A percentile compares a stretch with the other conserved stretches of the same genome.
Evolutionary conservation across 805 yeast species (phyloP).

Genomic region (Kazachstania bromeliacearum): DNA sequence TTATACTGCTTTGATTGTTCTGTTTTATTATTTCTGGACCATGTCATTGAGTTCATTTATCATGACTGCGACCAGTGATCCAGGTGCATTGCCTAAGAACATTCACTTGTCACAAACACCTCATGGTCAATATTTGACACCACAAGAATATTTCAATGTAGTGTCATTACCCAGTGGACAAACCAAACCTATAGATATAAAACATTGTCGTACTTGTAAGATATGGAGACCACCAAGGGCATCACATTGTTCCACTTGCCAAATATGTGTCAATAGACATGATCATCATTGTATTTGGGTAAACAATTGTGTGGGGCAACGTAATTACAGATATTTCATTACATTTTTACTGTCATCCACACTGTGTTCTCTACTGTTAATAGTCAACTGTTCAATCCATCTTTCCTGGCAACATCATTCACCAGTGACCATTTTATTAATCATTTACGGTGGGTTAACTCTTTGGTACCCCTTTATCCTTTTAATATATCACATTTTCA

Average conservation of each 20-base stretch:
- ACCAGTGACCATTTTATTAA: constrained; percentile 43
- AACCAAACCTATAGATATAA: constrained; percentile 30
- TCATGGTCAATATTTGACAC: constrained; percentile 28
- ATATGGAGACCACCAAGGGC: constrained; percentile 73
- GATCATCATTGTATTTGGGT: constrained; percentile 68
- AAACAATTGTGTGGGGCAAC: constrained; percentile 66
- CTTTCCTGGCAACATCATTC: constrained; percentile 9
- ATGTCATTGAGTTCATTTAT: constrained; percentile 40
- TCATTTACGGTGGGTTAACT: constrained; percentile 38
- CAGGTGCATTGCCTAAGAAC: constrained; percentile 63
- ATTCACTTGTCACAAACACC: constrained; percentile 41
- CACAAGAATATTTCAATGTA: constrained; percentile 48
- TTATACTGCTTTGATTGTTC: constrained; percentile 32
- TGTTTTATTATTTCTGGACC: constrained; percentile 52
- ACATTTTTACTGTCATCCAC: constrained; percentile 36
- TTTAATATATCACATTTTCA: constrained; percentile 42
- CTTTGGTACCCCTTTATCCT: constrained; percentile 50
- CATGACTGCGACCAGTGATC: constrained; percentile 51
- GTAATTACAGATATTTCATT: constrained; percentile 58
- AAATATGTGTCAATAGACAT: constrained; percentile 49
- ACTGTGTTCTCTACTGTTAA: constrained; percentile 24
- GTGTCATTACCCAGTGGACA: constrained; percentile 28
- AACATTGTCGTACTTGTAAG: constrained; percentile 56
- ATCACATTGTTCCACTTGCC: constrained; percentile 66
- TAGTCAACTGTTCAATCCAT: constrained; percentile 18